Base-by-base conservation (phyloP, 495 filamentous ascomycete species). In the Niebla homalea region DNA sequence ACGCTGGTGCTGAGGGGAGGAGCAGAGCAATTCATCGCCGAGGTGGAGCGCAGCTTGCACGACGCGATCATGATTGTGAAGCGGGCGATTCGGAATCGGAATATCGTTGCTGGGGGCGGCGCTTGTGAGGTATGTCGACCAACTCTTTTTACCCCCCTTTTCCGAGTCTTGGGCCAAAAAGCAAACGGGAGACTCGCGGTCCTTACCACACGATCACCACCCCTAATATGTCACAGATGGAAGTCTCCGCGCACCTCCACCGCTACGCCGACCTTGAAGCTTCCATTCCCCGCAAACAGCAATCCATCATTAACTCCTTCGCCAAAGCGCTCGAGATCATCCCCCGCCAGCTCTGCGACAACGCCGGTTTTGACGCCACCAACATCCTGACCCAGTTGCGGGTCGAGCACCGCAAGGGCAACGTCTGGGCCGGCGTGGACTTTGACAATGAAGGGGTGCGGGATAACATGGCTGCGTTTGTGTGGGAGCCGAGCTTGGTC, bases 11-110 rank as follows among this genome's bases (percentile, higher is more conserved):
- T 98, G 52, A 84, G 92, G 63, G 92, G 92, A 58, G 92, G 92
- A 46, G 92, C 92, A 23, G 92, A 97, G 73, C 92, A 98, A 65
- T 97, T 98, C 73, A 97, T 98, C 60, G 92, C 92, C 38, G 92
- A 98, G 65, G 90, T 96, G 0, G 92, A 98, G 73, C 83, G 92
- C 37, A 93, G 86, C 63, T 75, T 98, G 50, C 92, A 98, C 68
- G 92, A 98, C 63, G 92, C 90, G 38, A 95, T 98, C 70, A 98
- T 98, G 92, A 92, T 98, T 56, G 92, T 98, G 55, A 96, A 95
- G 75, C 88, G 93, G 43, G 86, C 90, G 23, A 85, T 96, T 63
- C 84, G 85, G 70, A 90, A 97, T 70, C 81, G 83, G 54, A 85
- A 77, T 57, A 95, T 98, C 59, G 92, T 98, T 29, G 92, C 89